phyloP scores from a whole-genome alignment of 2,329 filamentous ascomycete species.

The Aquanectria penicillioides region DNA sequence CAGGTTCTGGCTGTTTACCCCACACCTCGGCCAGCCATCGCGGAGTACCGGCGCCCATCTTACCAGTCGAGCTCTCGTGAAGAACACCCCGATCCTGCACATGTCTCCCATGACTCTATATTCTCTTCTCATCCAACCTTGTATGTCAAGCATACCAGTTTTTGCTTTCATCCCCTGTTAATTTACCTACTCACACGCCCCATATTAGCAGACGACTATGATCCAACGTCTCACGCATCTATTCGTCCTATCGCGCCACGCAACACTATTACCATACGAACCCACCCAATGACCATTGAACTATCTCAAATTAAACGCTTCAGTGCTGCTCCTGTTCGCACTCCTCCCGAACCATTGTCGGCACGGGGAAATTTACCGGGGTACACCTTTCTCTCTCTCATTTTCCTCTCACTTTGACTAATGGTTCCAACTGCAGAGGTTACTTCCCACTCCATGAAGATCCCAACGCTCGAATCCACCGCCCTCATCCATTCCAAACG shows the following conservation, averaged over 20 bases:
- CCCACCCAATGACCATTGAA: conserved; percentile 65
- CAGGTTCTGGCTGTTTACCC: conserved; percentile 28
- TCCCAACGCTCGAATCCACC: conserved; percentile 56
- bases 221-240: conserved; percentile 25
- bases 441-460: conserved; percentile 72
- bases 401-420: conserved; percentile 12
- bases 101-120: conserved; percentile 30
- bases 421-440: conserved; percentile 52
- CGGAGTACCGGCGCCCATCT: conserved; percentile 39
- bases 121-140: conserved; percentile 25
- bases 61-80: conserved; percentile 35
- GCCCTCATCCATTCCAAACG: conserved; percentile 62
- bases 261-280: conserved; percentile 41
- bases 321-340: conserved; percentile 53
- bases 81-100: conserved; percentile 14
- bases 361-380: conserved; percentile 68
- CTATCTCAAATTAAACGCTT: conserved; percentile 54
- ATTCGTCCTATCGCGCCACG: conserved; percentile 35
- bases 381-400: conserved; percentile 50
- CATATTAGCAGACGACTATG: conserved; percentile 30
- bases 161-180: neutral
- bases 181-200: conserved; percentile 22
- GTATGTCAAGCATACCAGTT: neutral
- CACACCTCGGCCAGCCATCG: conserved; percentile 35
- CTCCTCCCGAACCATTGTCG: conserved; percentile 61